Conservation (phyloP, 1,284 basidiomycete genomes). For the Neonothopanus nambi region DNA sequence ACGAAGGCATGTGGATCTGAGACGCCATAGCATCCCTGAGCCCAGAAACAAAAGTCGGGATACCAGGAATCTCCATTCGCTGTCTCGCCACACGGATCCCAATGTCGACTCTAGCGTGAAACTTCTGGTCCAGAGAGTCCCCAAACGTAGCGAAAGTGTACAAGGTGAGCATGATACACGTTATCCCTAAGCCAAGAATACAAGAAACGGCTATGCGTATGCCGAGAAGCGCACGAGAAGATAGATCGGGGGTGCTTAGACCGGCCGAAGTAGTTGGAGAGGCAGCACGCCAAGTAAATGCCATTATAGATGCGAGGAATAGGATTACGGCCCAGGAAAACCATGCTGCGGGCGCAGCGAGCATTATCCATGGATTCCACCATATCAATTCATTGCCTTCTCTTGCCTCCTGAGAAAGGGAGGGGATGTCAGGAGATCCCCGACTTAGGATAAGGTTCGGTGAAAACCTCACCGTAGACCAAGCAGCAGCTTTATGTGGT, state of each 20-base stretch:
- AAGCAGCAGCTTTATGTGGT: constrained; percentile 7
- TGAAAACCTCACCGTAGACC: background rate
- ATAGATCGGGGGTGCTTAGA: background rate
- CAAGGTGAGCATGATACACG: background rate
- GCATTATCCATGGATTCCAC: constrained; percentile 11
- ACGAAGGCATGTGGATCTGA: too few species aligned
- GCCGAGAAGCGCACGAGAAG: background rate
- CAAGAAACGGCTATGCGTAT: background rate
- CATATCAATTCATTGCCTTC: constrained; percentile 2
- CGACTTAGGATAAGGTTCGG: background rate
- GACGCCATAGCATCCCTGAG: too few species aligned
- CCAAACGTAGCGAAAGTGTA: background rate
- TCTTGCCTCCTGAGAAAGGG: constrained; percentile 1
- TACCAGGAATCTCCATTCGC: too few species aligned
- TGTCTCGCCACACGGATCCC: too few species aligned
- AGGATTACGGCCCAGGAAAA: constrained; percentile 5
- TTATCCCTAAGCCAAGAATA: constrained; percentile 2
- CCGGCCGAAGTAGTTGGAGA: background rate
- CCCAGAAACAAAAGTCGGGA: too few species aligned
- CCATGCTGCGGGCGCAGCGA: constrained; percentile 7
- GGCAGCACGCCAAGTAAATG: constrained; percentile 7
- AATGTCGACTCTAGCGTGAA: background rate
- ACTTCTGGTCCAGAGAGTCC: constrained; percentile 2
- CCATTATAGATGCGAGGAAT: constrained; percentile 4
- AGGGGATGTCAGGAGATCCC: background rate